Evolutionary conservation across 345 rosid genomes (phyloP).

Genomic region (Leavenworthia alabamica): DNA sequence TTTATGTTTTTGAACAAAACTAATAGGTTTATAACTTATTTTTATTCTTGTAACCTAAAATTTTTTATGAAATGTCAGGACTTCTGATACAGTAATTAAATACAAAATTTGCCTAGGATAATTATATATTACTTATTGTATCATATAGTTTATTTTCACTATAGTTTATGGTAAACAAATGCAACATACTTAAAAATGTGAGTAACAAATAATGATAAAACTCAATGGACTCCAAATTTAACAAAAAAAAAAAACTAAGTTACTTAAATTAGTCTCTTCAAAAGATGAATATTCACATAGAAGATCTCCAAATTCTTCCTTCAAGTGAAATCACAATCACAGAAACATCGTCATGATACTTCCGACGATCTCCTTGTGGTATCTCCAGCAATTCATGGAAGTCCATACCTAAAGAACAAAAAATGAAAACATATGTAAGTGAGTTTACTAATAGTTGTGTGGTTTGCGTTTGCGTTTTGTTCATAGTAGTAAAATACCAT

Average conservation of each 20-base stretch:
- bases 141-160: background rate
- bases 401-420: constrained; percentile 54
- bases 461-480: background rate
- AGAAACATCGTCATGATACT: constrained; percentile 89
- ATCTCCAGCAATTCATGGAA: constrained; percentile 81
- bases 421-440: background rate
- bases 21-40: too few relatives aligned
- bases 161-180: background rate
- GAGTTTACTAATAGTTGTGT: background rate
- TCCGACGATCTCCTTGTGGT: constrained; percentile 84
- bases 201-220: background rate
- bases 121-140: background rate
- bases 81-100: background rate
- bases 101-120: background rate
- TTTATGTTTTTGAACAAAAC: background rate
- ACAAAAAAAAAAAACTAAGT: background rate
- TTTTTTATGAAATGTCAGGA: background rate
- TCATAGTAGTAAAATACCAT: constrained; percentile 52
- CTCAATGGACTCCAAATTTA: background rate
- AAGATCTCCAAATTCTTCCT: constrained; percentile 93
- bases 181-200: background rate
- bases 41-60: background rate
- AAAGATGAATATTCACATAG: constrained; percentile 36
- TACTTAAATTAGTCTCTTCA: background rate
- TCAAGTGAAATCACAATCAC: constrained; percentile 79